These are phyloP conservation scores for Alopecurus myosuroides DNA, from an alignment of 176 grass and related monocot genomes.

Conservation along the genomic window DNA sequence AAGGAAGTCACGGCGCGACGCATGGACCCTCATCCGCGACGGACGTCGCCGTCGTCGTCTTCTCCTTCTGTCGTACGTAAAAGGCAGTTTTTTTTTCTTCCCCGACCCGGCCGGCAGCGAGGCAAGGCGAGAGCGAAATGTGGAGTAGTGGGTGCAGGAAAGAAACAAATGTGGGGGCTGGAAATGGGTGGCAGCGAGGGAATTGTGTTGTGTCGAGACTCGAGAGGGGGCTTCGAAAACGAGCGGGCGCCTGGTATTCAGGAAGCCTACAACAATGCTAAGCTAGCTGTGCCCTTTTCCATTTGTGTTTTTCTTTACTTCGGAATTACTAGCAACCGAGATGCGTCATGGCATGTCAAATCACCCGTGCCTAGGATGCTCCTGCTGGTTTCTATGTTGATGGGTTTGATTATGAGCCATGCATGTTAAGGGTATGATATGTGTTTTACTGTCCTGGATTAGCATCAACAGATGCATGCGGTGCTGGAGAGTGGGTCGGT, in stretches of 20 bases:
- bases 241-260: conserved; percentile 17
- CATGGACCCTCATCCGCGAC: conserved; percentile 42
- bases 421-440: not conserved
- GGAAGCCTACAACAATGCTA: not conserved
- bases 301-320: not conserved
- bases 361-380: not conserved
- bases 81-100: not conserved
- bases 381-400: not conserved
- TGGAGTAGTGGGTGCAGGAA: conserved; percentile 41
- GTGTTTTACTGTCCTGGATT: not conserved
- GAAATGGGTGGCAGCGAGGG: conserved; percentile 22
- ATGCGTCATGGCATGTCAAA: not conserved
- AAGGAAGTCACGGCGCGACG: conserved; percentile 11
- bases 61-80: not conserved
- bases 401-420: conserved; percentile 7
- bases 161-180: not conserved
- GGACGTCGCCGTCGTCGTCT: not conserved
- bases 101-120: not conserved
- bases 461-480: not conserved
- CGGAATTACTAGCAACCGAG: not conserved
- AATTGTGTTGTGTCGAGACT: not conserved
- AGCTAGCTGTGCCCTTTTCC: not conserved
- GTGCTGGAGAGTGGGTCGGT: not conserved
- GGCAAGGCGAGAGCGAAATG: conserved; percentile 42
- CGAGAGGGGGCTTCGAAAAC: not conserved